Percentiles rank a stretch among this genome's conserved stretches.
These are phyloP conservation scores for Heliamphora exappendiculata DNA, from an alignment of 148 eudicot species.

Conservation along the genomic window DNA sequence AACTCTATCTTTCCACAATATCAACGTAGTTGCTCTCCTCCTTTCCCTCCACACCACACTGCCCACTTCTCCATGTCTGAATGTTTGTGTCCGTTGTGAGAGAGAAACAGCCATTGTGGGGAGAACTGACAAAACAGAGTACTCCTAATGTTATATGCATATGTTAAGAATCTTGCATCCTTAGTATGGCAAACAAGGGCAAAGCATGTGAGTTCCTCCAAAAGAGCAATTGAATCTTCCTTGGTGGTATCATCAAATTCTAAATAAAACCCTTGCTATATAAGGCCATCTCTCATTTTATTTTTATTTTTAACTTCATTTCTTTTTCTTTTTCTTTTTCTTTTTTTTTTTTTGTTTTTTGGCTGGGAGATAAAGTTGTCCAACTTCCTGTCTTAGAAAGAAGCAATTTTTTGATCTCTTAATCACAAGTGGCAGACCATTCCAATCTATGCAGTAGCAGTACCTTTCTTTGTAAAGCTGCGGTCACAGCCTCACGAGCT, in stretches of 20 bases:
- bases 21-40: not conserved
- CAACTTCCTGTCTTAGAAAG: not conserved
- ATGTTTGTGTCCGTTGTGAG: not conserved
- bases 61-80: not conserved
- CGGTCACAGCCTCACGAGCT: slow-evolving; percentile 67
- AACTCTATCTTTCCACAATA: not conserved
- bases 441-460: not conserved
- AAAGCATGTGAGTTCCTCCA: not conserved
- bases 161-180: not conserved
- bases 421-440: not conserved
- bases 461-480: slow-evolving; percentile 70
- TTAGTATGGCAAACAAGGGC: not conserved
- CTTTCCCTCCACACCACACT: not conserved
- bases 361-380: not conserved
- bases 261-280: not conserved
- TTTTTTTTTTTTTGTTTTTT: not conserved
- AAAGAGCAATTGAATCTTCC: not conserved
- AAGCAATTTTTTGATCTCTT: not conserved
- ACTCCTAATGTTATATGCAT: not conserved
- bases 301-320: too few relatives aligned
- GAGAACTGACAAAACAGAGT: not conserved
- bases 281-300: not conserved
- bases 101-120: not conserved
- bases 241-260: not conserved
- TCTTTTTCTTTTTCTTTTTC: not conserved